Conservation (phyloP, 331 rosid genomes). For the Prunus yedoensis region DNA sequence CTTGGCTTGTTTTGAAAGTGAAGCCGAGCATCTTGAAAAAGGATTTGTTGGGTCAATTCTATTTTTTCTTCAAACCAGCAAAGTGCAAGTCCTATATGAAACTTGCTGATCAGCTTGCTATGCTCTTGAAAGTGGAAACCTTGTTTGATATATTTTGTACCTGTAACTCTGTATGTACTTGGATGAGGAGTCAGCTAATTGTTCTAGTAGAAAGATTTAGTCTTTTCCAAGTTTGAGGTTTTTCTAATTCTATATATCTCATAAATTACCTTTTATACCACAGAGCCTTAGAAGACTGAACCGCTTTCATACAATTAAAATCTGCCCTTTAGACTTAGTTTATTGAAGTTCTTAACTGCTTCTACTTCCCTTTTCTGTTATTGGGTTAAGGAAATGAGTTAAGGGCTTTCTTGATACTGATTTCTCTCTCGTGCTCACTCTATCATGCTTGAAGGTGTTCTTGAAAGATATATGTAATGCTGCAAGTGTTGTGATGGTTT, state of each 20-base stretch:
- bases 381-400: background rate
- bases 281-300: background rate
- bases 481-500: conserved; percentile 20
- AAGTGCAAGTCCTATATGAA: no score
- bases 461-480: background rate
- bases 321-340: background rate
- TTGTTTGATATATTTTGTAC: background rate
- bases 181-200: background rate
- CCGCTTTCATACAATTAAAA: no score
- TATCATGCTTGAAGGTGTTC: background rate
- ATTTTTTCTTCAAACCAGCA: background rate
- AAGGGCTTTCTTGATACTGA: background rate
- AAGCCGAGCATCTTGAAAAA: background rate
- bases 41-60: background rate
- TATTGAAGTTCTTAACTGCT: background rate
- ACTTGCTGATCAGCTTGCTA: background rate
- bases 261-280: background rate
- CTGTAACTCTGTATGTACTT: background rate
- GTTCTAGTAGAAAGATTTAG: background rate
- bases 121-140: background rate
- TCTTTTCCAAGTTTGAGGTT: background rate
- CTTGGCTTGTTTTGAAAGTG: background rate
- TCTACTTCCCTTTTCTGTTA: background rate
- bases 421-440: background rate
- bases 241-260: background rate